Evolutionary conservation across 1,284 basidiomycete species (phyloP).

Genomic region (Heterobasidion occidentale): DNA sequence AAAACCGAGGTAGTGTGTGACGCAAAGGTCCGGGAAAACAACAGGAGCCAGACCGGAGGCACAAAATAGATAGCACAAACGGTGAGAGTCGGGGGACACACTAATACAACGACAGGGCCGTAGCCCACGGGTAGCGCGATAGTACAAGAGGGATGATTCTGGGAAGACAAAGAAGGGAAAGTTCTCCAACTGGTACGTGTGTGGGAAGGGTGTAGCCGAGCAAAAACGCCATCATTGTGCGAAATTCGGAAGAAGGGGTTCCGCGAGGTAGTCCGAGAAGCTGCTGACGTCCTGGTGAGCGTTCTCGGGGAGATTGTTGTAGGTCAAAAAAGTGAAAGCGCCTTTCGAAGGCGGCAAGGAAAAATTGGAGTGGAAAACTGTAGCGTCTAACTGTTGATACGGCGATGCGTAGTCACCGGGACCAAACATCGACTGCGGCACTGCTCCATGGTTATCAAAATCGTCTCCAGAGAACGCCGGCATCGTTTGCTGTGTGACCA

Average conservation of each 20-base stretch:
- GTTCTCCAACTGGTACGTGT: no score
- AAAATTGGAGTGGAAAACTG: not conserved
- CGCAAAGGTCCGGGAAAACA: no score
- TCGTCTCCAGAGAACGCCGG: not conserved
- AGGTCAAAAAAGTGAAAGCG: not conserved
- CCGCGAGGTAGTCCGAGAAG: slow-evolving; percentile 2
- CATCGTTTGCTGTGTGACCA: not conserved
- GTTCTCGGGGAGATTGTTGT: not conserved
- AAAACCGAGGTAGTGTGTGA: not conserved
- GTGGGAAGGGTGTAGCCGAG: no score
- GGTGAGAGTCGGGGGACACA: not conserved
- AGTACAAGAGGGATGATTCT: not conserved
- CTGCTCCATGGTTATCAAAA: not conserved
- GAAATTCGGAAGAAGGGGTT: not conserved
- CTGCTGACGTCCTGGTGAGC: slow-evolving; percentile 3
- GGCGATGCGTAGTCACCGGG: not conserved
- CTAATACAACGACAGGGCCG: not conserved
- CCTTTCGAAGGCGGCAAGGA: slow-evolving; percentile 1
- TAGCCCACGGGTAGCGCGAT: not conserved
- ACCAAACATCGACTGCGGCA: not conserved
- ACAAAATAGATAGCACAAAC: not conserved
- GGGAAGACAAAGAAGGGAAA: not conserved
- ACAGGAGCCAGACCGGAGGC: not conserved
- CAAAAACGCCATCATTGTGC: not conserved
- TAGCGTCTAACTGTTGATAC: not conserved